phyloP scores from a whole-genome alignment of 805 yeast genomes.

The Pichia rugopelliculosa region DNA sequence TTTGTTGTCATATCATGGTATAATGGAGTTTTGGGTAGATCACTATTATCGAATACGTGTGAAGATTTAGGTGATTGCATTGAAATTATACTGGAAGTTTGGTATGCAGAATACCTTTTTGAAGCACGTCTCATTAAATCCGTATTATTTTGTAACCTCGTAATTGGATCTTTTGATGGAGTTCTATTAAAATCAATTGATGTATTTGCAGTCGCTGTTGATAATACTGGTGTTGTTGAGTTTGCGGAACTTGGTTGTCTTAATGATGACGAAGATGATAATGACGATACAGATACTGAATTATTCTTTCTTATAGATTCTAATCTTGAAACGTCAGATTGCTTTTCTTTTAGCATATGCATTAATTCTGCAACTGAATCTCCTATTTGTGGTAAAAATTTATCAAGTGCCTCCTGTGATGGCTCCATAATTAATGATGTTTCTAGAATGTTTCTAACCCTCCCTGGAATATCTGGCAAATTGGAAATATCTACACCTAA shows the following conservation, averaged over 20 bases:
- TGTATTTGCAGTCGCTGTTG: neutral
- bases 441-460: constrained; percentile 72
- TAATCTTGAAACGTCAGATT: constrained; percentile 33
- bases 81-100: constrained; percentile 31
- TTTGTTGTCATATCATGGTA: neutral
- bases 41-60: constrained; percentile 1
- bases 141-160: constrained; percentile 74
- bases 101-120: constrained; percentile 88
- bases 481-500: constrained; percentile 79
- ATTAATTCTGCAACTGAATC: constrained; percentile 77
- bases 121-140: constrained; percentile 89
- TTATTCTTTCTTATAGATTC: constrained; percentile 8
- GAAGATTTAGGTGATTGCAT: constrained; percentile 16
- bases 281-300: neutral
- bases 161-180: constrained; percentile 48
- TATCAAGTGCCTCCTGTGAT: constrained; percentile 72
- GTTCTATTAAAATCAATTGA: neutral
- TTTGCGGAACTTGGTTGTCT: neutral
- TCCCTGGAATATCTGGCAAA: constrained; percentile 84
- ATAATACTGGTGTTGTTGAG: neutral
- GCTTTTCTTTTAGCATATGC: constrained; percentile 75
- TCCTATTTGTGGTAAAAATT: constrained; percentile 75
- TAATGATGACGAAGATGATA: constrained; percentile 1
- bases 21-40: constrained; percentile 19
- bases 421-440: constrained; percentile 81